Percentiles rank a stretch among this genome's conserved stretches.
phyloP scores from a whole-genome alignment of 345 rosid species.

The Eutrema heterophyllum region DNA sequence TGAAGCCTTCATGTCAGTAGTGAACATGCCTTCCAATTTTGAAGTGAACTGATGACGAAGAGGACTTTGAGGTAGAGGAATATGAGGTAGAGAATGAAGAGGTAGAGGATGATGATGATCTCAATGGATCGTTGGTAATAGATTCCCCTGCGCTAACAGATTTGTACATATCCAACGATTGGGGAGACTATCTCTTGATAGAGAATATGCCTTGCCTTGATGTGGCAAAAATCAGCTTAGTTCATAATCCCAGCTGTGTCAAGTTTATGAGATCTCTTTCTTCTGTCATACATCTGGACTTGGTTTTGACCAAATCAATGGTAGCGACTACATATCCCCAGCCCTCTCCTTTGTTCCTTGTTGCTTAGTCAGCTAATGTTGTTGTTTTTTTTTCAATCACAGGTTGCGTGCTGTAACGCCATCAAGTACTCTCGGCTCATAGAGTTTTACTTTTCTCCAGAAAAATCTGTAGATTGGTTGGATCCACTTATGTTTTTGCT shows the following conservation, averaged over 20 bases:
- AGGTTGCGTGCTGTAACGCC: background rate
- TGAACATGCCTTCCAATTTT: slow-evolving; percentile 96
- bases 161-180: accelerated
- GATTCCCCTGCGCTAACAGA: background rate
- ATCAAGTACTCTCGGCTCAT: background rate
- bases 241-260: background rate
- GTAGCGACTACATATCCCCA: background rate
- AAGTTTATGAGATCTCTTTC: background rate
- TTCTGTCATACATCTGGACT: background rate
- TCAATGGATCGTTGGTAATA: background rate
- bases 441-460: accelerated
- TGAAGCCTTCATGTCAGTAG: slow-evolving; percentile 98
- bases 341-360: background rate
- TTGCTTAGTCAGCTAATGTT: background rate
- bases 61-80: no score
- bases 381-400: background rate
- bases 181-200: background rate
- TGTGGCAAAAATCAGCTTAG: accelerated
- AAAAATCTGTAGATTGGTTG: background rate
- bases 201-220: slow-evolving; percentile 1
- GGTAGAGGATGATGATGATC: background rate
- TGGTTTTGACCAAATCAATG: background rate
- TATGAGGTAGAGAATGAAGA: background rate
- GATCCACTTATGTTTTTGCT: background rate
- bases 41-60: slow-evolving; percentile 65